Evolutionary conservation across 768 basidiomycete species (phyloP).

Genomic region (Cubamyces lactineus): DNA sequence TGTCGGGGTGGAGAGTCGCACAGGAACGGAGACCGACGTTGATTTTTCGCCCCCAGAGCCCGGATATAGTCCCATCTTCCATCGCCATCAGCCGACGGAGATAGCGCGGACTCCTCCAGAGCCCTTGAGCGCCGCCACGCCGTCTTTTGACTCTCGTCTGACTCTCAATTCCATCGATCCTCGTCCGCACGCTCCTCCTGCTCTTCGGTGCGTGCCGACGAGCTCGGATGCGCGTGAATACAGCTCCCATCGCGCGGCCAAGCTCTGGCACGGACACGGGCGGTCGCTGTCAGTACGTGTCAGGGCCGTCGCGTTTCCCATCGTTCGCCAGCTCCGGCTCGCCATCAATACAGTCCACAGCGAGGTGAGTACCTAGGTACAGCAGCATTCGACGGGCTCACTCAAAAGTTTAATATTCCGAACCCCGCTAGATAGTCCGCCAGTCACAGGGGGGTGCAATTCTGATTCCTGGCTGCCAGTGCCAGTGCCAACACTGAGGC

Average conservation of each 20-base stretch:
- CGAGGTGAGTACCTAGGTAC: background rate
- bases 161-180: background rate
- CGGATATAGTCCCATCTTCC: constrained; percentile 17
- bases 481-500: constrained; percentile 6
- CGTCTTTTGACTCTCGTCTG: background rate
- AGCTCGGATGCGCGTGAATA: background rate
- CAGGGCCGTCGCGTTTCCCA: too few species aligned
- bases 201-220: background rate
- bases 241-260: background rate
- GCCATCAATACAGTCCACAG: background rate
- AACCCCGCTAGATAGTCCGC: constrained; percentile 15
- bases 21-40: constrained; percentile 8
- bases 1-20: background rate
- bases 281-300: constrained; percentile 12
- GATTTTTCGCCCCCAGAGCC: constrained; percentile 4
- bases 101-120: constrained; percentile 19
- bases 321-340: too few species aligned
- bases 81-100: constrained; percentile 19
- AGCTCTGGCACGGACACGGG: constrained; percentile 18
- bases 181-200: background rate
- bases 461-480: too few species aligned
- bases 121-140: background rate
- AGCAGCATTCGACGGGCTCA: background rate
- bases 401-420: constrained; percentile 31
- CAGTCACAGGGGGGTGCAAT: background rate